Base-by-base conservation (phyloP, 2,329 filamentous ascomycete species). In the Pestalotiopsis sp. region DNA sequence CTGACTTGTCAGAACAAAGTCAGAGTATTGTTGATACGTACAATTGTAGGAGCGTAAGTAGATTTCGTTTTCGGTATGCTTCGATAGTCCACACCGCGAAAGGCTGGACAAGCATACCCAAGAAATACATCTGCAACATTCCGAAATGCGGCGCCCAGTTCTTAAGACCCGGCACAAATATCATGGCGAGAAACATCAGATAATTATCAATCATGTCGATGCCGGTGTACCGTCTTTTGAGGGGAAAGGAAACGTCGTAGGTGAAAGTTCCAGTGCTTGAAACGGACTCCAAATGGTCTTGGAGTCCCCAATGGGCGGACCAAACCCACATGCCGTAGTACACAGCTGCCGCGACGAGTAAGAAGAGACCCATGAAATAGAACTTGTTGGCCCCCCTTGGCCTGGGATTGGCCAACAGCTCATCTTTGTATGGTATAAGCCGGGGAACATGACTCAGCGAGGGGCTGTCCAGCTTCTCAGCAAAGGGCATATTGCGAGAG, bases 311-410 rank as follows among this genome's bases (percentile, higher is more conserved):
- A 11, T 31, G 14, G 31, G 59, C 59, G 13, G 59, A 38, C 36
- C 36, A 20, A 38, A 62, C 5, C 59, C 59, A 62, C 59, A 62
- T 62, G 3, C 59, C 59, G 27, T 62, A 62, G n/a, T 62, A 39
- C 14, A 39, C 59, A n/a, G 13, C 23, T n/a, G 17, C 25, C 13
- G 25, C 36, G 59, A 31, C 25, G 12, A 62, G 31, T 12, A 62
- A 25, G 14, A 27, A 62, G 9, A 62, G 7, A 20, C 25, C 59
- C 25, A 62, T 62, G n/a, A 62, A 20, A 25, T 36, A 31, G n/a
- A 20, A 62, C 12, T 39, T 39, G 2, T 4, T 36, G 23, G 12
- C 17, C 13, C 59, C 27, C 27, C 59, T 62, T 12, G 59, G 20
- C 3, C 17, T 38, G n/a, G 59, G 59, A 31, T 2, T 39, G 31